Percentiles rank a stretch among this genome's conserved stretches.
phyloP scores from a whole-genome alignment of 2,329 filamentous ascomycete genomes.

The Fusarium austroafricanum region DNA sequence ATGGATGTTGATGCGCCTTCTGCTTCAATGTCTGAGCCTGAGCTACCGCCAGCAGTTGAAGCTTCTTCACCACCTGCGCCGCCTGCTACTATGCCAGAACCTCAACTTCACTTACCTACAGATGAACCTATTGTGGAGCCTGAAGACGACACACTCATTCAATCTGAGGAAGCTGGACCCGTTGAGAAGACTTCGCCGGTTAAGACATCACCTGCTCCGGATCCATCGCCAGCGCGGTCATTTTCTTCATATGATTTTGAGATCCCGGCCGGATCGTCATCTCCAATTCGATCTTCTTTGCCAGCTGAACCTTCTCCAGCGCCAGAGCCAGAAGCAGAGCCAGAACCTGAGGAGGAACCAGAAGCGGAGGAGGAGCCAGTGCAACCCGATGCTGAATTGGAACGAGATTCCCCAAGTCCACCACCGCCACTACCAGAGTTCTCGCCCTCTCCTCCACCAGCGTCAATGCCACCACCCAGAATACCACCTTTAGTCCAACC shows the following conservation, averaged over 20 bases:
- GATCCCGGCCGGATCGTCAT: background rate
- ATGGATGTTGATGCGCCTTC: constrained; percentile 17
- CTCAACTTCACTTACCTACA: background rate
- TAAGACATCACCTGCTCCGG: background rate
- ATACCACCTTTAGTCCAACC: constrained; percentile 18
- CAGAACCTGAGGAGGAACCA: background rate
- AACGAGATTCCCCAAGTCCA: constrained; percentile 1
- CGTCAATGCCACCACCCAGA: constrained; percentile 33
- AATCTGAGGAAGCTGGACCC: background rate
- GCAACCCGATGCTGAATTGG: background rate
- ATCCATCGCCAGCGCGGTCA: constrained; percentile 14
- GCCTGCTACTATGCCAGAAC: constrained; percentile 31
- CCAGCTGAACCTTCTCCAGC: background rate
- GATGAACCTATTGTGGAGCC: background rate
- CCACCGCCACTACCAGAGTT: constrained; percentile 1
- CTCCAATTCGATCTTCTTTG: background rate
- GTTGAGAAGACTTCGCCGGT: constrained; percentile 3
- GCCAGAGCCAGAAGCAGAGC: background rate
- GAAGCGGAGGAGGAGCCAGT: background rate
- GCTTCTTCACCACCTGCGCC: constrained; percentile 9
- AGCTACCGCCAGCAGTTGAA: constrained; percentile 8
- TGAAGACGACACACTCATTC: background rate
- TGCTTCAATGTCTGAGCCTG: constrained; percentile 35
- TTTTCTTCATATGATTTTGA: constrained; percentile 16
- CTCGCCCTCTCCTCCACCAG: constrained; percentile 20